Percentiles rank a stretch among this genome's conserved stretches.
These are phyloP conservation scores for Neurospora terricola DNA, from an alignment of 495 filamentous ascomycete genomes.

Conservation along the genomic window DNA sequence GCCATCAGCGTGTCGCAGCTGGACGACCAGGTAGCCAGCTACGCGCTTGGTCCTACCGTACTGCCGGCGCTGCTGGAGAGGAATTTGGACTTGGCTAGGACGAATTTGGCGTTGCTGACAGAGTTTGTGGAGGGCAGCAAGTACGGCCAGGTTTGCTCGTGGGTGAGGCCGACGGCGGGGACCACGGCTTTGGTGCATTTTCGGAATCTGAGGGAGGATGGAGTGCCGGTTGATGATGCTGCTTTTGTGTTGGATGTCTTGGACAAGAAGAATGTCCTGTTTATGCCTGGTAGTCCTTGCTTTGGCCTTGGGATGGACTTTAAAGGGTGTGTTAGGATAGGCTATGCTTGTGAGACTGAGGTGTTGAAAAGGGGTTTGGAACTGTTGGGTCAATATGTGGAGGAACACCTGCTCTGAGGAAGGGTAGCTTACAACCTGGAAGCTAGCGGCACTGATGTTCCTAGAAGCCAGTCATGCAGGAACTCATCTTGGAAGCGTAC, in stretches of 20 bases:
- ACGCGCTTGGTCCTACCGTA: constrained; percentile 53
- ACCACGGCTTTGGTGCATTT: constrained; percentile 78
- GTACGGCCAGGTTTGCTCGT: constrained; percentile 52
- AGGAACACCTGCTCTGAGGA: constrained; percentile 14
- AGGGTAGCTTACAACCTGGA: not conserved
- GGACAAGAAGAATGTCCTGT: constrained; percentile 65
- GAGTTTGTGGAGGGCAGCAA: constrained; percentile 49
- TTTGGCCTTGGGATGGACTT: constrained; percentile 67
- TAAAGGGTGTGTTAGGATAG: constrained; percentile 68
- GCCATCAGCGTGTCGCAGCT: constrained; percentile 77
- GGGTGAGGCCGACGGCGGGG: constrained; percentile 70
- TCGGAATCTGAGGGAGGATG: constrained; percentile 30
- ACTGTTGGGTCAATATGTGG: constrained; percentile 50
- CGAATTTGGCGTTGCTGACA: constrained; percentile 58
- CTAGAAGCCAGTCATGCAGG: not conserved
- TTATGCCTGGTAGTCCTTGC: constrained; percentile 64
- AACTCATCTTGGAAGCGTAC: not conserved
- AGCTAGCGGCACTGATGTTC: not conserved
- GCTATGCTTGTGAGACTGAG: constrained; percentile 64
- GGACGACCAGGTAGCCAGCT: constrained; percentile 71
- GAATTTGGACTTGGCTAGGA: constrained; percentile 61
- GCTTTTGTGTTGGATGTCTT: constrained; percentile 61
- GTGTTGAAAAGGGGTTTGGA: constrained; percentile 59
- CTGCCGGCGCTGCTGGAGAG: constrained; percentile 57
- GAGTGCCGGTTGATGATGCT: constrained; percentile 60